Evolutionary conservation across 176 grass and related monocot species (phyloP).

Genomic region (Musa schizocarpa): DNA sequence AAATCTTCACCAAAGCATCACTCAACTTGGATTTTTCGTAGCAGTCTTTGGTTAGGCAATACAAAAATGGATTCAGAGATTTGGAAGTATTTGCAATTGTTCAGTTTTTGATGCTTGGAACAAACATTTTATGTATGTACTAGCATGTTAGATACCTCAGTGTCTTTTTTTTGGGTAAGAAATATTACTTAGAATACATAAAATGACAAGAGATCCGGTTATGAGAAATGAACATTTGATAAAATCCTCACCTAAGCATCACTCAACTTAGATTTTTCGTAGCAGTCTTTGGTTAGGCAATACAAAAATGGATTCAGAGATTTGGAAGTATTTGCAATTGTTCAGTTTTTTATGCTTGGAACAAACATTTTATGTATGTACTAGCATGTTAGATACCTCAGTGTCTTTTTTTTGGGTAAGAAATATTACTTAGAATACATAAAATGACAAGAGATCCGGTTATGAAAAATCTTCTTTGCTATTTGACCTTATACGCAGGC

Average conservation of each 20-base stretch:
- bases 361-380: background rate
- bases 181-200: background rate
- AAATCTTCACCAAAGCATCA: background rate
- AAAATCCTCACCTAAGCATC: background rate
- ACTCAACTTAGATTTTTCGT: background rate
- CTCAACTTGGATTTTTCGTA: background rate
- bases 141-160: background rate
- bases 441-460: background rate
- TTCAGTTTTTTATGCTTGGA: background rate
- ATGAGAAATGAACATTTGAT: background rate
- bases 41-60: background rate
- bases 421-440: background rate
- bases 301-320: background rate
- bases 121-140: background rate
- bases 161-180: too few species aligned
- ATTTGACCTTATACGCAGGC: slow-evolving; percentile 38
- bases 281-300: background rate
- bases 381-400: background rate
- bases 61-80: background rate
- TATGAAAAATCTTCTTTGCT: background rate
- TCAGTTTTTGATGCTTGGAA: background rate
- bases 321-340: background rate
- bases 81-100: background rate
- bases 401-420: too few species aligned
- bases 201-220: background rate